Evolutionary conservation across 2,329 filamentous ascomycete species (phyloP).

Genomic region (Penicillium sp.): DNA sequence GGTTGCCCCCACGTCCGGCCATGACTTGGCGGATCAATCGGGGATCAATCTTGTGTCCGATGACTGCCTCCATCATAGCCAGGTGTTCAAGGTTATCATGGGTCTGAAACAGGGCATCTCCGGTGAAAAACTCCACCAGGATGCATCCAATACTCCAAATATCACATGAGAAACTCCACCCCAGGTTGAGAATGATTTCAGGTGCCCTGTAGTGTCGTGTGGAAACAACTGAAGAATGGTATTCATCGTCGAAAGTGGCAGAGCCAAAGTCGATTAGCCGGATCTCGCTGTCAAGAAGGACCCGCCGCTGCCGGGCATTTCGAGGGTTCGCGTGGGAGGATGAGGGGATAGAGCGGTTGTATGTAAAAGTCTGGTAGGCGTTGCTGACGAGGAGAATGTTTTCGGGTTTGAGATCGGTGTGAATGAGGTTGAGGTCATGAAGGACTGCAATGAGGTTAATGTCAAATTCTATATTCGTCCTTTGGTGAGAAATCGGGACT

Average conservation of each 20-base stretch:
- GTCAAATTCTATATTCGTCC: slow-evolving; percentile 5
- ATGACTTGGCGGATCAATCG: slow-evolving; percentile 57
- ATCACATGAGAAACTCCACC: slow-evolving; percentile 69
- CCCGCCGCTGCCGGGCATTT: slow-evolving; percentile 62
- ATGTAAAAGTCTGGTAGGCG: slow-evolving; percentile 68
- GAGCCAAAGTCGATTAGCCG: slow-evolving; percentile 68
- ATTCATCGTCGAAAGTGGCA: slow-evolving; percentile 68
- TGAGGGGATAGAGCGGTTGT: slow-evolving; percentile 66
- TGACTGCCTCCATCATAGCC: slow-evolving; percentile 69
- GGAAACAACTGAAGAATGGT: slow-evolving; percentile 67
- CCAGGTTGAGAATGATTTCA: slow-evolving; percentile 67
- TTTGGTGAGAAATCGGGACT: slow-evolving; percentile 46
- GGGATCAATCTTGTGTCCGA: slow-evolving; percentile 57
- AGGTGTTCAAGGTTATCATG: slow-evolving; percentile 69
- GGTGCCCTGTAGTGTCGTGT: slow-evolving; percentile 67
- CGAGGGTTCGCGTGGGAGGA: slow-evolving; percentile 60
- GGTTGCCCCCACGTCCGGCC: slow-evolving; percentile 47
- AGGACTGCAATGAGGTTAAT: slow-evolving; percentile 62
- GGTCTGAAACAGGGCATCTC: slow-evolving; percentile 68
- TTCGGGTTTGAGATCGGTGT: slow-evolving; percentile 75
- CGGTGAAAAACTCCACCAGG: slow-evolving; percentile 68
- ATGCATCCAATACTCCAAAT: slow-evolving; percentile 72
- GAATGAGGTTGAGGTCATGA: slow-evolving; percentile 95
- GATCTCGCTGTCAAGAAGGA: slow-evolving; percentile 66
- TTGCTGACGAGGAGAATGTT: slow-evolving; percentile 68